phyloP scores from a whole-genome alignment of 805 yeast genomes.

The Wickerhamomyces chambardii region DNA sequence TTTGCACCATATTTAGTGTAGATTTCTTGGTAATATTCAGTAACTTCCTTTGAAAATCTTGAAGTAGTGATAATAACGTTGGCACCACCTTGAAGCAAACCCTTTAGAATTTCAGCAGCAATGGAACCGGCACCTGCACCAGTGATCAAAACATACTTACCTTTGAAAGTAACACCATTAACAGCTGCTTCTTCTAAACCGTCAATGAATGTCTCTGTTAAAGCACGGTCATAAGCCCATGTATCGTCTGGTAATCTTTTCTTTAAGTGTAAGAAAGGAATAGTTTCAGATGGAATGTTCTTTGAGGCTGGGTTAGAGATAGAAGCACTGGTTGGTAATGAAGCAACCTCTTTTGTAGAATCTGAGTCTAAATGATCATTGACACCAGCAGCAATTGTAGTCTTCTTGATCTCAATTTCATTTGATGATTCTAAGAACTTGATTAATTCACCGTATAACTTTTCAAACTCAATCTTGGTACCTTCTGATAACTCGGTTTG shows the following conservation, averaged over 20 bases:
- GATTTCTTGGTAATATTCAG: constrained; percentile 91
- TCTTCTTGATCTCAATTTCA: constrained; percentile 61
- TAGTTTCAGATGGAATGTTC: constrained; percentile 68
- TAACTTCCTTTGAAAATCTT: constrained; percentile 85
- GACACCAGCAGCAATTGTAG: constrained; percentile 42
- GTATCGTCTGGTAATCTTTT: constrained; percentile 59
- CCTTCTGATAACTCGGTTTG: constrained; percentile 54
- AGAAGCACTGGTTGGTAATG: constrained; percentile 65
- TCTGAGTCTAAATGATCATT: constrained; percentile 41
- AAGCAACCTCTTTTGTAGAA: constrained; percentile 73
- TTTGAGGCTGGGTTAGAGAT: constrained; percentile 69
- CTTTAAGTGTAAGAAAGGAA: constrained; percentile 93
- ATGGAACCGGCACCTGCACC: constrained; percentile 99
- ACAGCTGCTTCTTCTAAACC: constrained; percentile 92
- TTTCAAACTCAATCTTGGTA: constrained; percentile 64
- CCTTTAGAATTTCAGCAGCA: constrained; percentile 95
- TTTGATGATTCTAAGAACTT: constrained; percentile 59
- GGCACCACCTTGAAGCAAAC: constrained; percentile 96
- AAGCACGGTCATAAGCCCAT: constrained; percentile 78
- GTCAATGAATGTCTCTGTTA: constrained; percentile 74
- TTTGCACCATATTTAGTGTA: constrained; percentile 90
- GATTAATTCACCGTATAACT: constrained; percentile 61
- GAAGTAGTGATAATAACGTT: constrained; percentile 95
- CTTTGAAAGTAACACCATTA: constrained; percentile 86
- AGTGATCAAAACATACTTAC: constrained; percentile 83